Conservation (phyloP, 176 grass and related monocot species). For the Saccharum spontaneum region DNA sequence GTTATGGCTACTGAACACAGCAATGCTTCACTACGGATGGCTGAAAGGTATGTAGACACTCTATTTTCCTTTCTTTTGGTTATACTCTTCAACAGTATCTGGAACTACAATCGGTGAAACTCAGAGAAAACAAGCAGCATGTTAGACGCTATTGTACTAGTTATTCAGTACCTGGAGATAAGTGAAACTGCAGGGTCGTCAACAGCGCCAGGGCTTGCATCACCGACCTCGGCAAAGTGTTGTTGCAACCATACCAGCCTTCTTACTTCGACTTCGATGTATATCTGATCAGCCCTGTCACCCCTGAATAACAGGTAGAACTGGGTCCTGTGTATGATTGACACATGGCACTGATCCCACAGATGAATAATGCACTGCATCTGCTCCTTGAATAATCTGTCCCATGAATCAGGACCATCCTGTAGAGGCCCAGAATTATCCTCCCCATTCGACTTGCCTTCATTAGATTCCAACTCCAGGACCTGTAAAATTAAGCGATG, state of each 20-base stretch:
- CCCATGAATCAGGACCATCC: slow-evolving; percentile 64
- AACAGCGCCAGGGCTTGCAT: slow-evolving; percentile 64
- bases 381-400: slow-evolving; percentile 65
- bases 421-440: slow-evolving; percentile 45
- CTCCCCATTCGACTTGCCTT: slow-evolving; percentile 46
- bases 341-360: slow-evolving; percentile 85
- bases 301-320: slow-evolving; percentile 92
- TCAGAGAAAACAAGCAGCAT: neutral
- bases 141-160: neutral
- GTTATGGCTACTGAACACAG: neutral
- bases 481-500: slow-evolving; percentile 49
- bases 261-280: slow-evolving; percentile 86
- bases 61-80: neutral
- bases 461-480: slow-evolving; percentile 85
- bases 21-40: neutral
- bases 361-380: slow-evolving; percentile 90
- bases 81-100: neutral
- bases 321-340: slow-evolving; percentile 92
- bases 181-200: slow-evolving; percentile 71
- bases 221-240: slow-evolving; percentile 71
- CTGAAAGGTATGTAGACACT: neutral
- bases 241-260: slow-evolving; percentile 85
- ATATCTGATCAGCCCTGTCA: slow-evolving; percentile 87
- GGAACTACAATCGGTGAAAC: neutral
- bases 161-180: slow-evolving; percentile 56